Evolutionary conservation across 192 early-diverging fungal species (phyloP).

Genomic region (Backusella luteola): DNA sequence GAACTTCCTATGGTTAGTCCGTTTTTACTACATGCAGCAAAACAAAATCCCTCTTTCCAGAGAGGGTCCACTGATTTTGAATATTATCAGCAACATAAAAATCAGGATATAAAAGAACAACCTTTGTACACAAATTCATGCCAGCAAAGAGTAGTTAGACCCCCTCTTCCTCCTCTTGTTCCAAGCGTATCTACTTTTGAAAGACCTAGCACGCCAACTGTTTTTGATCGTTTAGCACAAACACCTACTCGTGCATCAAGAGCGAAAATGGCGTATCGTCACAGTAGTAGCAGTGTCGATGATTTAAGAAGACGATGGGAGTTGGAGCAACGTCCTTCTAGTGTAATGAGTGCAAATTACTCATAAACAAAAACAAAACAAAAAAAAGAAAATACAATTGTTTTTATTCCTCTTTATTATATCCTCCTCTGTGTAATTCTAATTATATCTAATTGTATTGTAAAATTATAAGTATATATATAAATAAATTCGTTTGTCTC

Average conservation of each 20-base stretch:
- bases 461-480: neutral
- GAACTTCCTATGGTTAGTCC: neutral
- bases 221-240: constrained; percentile 37
- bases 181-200: constrained; percentile 4
- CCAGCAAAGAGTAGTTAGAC: neutral
- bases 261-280: constrained; percentile 32
- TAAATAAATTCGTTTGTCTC: neutral
- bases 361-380: neutral
- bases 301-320: constrained; percentile 31
- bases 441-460: neutral
- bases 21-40: constrained; percentile 15
- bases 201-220: constrained; percentile 21
- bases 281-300: constrained; percentile 36
- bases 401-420: neutral
- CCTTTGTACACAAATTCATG: constrained; percentile 8
- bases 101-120: neutral
- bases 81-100: neutral
- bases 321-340: constrained; percentile 18
- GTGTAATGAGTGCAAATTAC: constrained; percentile 11
- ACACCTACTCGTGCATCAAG: constrained; percentile 32
- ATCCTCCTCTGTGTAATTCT: neutral
- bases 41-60: neutral
- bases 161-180: constrained; percentile 2
- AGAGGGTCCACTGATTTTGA: neutral
- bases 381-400: neutral